Evolutionary conservation across 2,329 filamentous ascomycete genomes (phyloP).

Genomic region (Calonectria montana): DNA sequence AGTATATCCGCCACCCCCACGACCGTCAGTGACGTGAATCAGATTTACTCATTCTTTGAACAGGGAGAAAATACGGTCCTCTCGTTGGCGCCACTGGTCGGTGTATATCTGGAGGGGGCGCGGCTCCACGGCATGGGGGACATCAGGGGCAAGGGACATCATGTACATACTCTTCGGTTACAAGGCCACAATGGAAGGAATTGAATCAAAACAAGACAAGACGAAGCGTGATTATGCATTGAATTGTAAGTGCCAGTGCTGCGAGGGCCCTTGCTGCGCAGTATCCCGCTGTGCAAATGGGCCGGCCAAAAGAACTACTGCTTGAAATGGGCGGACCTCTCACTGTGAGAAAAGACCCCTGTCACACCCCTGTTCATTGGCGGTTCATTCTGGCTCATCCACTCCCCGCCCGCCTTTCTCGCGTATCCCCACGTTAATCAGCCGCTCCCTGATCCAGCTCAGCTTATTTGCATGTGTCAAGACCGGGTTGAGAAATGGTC

Average conservation of each 20-base stretch:
- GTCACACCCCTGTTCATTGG: neutral
- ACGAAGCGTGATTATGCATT: neutral
- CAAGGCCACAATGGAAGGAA: neutral
- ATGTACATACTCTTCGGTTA: neutral
- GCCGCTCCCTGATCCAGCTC: neutral
- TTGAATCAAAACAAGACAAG: neutral
- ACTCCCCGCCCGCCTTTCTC: neutral
- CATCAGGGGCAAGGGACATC: neutral
- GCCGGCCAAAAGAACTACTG: neutral
- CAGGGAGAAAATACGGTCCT: neutral
- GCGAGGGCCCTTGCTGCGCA: neutral
- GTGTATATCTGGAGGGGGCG: neutral
- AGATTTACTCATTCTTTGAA: neutral
- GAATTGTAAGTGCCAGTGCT: neutral
- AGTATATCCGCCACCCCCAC: neutral
- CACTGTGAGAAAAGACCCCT: conserved; percentile 3
- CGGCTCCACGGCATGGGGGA: neutral
- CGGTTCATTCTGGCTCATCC: neutral
- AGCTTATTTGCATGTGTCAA: neutral
- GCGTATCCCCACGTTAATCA: neutral
- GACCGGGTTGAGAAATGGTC: neutral
- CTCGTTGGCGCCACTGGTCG: neutral
- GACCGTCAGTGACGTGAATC: neutral
- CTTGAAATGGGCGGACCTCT: neutral
- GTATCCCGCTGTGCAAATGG: neutral